These are phyloP conservation scores for Tricholoma sp. DNA, from an alignment of 768 basidiomycete species.

Conservation along the genomic window DNA sequence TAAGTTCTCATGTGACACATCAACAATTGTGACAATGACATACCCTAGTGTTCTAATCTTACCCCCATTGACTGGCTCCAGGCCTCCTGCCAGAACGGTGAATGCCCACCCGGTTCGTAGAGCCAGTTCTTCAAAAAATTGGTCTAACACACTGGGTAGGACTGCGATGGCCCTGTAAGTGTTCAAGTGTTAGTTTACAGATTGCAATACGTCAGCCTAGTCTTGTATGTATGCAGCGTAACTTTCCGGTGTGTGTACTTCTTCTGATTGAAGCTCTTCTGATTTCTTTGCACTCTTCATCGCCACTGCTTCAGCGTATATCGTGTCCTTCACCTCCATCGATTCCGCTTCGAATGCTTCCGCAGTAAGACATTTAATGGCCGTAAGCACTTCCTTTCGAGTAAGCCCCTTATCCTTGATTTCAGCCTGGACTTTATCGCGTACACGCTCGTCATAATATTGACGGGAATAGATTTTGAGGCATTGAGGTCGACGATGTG, in stretches of 20 bases:
- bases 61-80: background rate
- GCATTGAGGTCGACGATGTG: background rate
- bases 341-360: background rate
- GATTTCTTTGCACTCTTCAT: background rate
- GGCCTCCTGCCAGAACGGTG: background rate
- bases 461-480: background rate
- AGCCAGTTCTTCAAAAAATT: background rate
- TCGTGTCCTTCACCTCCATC: background rate
- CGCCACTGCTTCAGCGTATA: background rate
- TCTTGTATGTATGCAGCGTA: background rate
- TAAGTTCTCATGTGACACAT: background rate
- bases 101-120: background rate
- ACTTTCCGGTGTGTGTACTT: background rate
- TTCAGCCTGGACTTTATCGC: background rate
- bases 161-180: background rate
- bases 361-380: background rate
- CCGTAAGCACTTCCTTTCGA: background rate
- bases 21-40: background rate
- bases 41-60: background rate
- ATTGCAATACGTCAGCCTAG: background rate
- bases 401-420: conserved; percentile 1
- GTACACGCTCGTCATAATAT: background rate
- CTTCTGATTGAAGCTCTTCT: background rate
- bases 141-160: background rate
- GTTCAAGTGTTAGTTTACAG: background rate